A percentile compares a stretch with the other conserved stretches of the same genome.
phyloP scores from a whole-genome alignment of 345 rosid genomes.

The Lepidium aucheri region DNA sequence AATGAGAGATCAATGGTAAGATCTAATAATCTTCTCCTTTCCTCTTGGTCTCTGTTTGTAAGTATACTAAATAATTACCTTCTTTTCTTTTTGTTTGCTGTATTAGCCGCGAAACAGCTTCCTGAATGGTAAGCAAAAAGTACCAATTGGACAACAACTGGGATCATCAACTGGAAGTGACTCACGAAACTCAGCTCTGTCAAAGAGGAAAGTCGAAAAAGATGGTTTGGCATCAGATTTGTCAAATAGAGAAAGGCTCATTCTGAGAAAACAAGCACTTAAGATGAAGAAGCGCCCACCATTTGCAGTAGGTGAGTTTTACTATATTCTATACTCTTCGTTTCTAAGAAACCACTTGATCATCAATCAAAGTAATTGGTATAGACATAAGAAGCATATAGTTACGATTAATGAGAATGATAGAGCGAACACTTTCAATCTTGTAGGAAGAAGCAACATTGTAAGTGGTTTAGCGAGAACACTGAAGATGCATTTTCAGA shows the following conservation, averaged over 20 bases:
- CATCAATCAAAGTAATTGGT: neutral
- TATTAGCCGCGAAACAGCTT: constrained; percentile 22
- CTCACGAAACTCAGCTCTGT: constrained; percentile 16
- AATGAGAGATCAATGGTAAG: constrained; percentile 31
- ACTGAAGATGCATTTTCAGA: constrained; percentile 63
- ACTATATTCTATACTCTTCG: neutral
- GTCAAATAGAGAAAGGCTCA: constrained; percentile 81
- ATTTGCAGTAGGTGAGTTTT: constrained; percentile 66
- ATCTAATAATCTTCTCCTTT: constrained; percentile 5
- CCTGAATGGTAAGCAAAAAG: constrained; percentile 11
- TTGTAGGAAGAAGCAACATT: constrained; percentile 70
- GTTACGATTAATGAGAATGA: neutral
- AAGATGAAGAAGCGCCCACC: constrained; percentile 75
- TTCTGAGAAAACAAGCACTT: constrained; percentile 85
- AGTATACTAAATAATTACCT: neutral
- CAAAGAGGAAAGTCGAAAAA: constrained; percentile 13
- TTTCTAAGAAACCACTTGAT: neutral
- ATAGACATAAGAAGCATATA: neutral
- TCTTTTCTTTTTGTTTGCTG: neutral
- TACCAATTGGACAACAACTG: constrained; percentile 19
- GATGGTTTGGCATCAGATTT: constrained; percentile 34
- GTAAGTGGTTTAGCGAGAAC: constrained; percentile 72
- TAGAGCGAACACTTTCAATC: neutral
- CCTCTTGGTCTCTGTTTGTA: constrained; percentile 2
- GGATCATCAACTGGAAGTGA: constrained; percentile 21